A percentile compares a stretch with the other conserved stretches of the same genome.
These are phyloP conservation scores for Aspergillus clavatus DNA, from an alignment of 2,329 filamentous ascomycete genomes.

Conservation along the genomic window DNA sequence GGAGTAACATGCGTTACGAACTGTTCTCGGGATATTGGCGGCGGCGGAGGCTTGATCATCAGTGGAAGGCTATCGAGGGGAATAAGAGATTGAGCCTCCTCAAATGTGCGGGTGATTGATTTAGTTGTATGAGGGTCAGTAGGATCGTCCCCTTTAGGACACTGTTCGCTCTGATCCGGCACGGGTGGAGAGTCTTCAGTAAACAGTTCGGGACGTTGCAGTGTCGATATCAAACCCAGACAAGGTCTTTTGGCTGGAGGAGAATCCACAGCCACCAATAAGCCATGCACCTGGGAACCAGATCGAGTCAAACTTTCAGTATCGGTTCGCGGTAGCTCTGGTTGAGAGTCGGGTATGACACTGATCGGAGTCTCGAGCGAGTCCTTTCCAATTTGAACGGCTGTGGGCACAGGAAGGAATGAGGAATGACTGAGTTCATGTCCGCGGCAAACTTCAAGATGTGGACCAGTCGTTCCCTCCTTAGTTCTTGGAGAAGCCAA, in stretches of 20 bases:
- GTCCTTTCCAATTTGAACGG: conserved; percentile 5
- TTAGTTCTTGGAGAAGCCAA: not conserved
- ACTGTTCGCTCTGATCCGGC: not conserved
- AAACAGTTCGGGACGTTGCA: not conserved
- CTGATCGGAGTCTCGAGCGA: conserved; percentile 34
- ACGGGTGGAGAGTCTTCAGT: not conserved
- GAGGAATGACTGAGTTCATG: not conserved
- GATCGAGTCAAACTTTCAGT: conserved; percentile 3
- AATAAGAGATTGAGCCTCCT: not conserved
- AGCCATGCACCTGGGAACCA: not conserved
- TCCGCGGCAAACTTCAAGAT: not conserved
- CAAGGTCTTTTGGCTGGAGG: conserved; percentile 12
- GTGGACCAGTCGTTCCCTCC: not conserved
- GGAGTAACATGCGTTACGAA: conserved; percentile 55
- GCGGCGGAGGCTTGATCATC: conserved; percentile 51
- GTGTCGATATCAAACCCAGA: conserved; percentile 1
- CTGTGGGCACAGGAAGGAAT: not conserved
- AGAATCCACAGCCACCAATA: not conserved
- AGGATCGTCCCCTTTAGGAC: not conserved
- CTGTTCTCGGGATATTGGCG: conserved; percentile 43
- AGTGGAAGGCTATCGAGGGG: conserved; percentile 24
- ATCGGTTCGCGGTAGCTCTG: conserved; percentile 9
- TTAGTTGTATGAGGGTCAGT: not conserved
- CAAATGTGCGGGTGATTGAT: not conserved
- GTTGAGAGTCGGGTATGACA: conserved; percentile 40